Evolutionary conservation across 2,329 filamentous ascomycete species (phyloP).

Genomic region (Anisogramma anomala): DNA sequence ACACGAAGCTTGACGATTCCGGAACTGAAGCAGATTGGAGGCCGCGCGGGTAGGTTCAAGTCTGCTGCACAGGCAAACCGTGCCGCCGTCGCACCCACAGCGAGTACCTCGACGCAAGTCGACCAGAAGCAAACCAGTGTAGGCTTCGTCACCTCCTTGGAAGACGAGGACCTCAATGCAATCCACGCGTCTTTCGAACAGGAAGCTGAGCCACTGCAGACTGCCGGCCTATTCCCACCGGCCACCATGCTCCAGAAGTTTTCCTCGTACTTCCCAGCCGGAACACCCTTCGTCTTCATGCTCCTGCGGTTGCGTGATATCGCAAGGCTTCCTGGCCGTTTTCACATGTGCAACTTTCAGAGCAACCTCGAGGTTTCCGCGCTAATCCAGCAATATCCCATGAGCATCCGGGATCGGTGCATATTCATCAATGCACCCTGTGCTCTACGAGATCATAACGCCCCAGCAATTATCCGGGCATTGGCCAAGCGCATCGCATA

Average conservation of each 20-base stretch:
- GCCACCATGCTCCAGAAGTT: constrained; percentile 61
- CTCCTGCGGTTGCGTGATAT: constrained; percentile 64
- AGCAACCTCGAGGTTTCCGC: constrained; percentile 59
- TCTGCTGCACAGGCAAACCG: constrained; percentile 48
- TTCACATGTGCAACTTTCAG: constrained; percentile 56
- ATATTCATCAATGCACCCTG: constrained; percentile 64
- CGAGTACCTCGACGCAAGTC: constrained; percentile 7
- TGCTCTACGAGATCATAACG: constrained; percentile 36
- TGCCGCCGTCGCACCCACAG: neutral
- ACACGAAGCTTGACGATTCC: constrained; percentile 53
- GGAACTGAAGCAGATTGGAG: constrained; percentile 89
- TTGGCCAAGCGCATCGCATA: constrained; percentile 60
- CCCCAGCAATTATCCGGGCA: constrained; percentile 43
- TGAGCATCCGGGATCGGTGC: constrained; percentile 64
- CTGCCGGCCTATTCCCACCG: constrained; percentile 67
- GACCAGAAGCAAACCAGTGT: constrained; percentile 23
- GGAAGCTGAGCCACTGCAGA: constrained; percentile 53
- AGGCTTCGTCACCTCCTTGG: constrained; percentile 71
- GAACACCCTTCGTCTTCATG: constrained; percentile 74
- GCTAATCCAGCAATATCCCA: constrained; percentile 56
- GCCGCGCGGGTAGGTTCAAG: constrained; percentile 77
- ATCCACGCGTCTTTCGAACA: constrained; percentile 51
- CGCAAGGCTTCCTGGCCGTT: constrained; percentile 50
- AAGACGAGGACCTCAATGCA: constrained; percentile 52
- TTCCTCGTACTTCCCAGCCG: constrained; percentile 66